Evolutionary conservation across 179 eudicot genomes (phyloP), one percentile per base, ranked within the genome.

Genomic region (Beta macrorhiza): DNA sequence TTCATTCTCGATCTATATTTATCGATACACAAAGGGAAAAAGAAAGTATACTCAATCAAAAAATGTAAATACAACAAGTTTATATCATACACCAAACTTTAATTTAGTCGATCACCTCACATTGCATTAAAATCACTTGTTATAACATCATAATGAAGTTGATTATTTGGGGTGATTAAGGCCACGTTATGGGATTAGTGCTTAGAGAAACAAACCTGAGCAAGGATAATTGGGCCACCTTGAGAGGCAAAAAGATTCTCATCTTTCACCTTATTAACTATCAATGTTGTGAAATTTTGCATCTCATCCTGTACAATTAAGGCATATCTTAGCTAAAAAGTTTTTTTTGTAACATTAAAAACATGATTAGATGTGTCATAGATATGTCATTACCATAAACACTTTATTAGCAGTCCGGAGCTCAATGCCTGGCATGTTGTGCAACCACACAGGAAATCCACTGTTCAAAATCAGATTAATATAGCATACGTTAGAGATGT

Each of bases 1-100:
- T 75, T 92, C 98, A 78, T 93, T 93, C 82, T 93, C 97, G 7
- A 92, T 88, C 94, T 93, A 49, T 3, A 37, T 37, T 37, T 37
- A 37, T 37, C 42, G 42, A 37, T 37, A 37, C 42, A 37, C 42
- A 37, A 37, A 49, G 53, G 53, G 11, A 49, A 5, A 49, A 49
- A 49, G 11, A 49, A 49, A 49, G 11, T 49, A 37, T 61, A 69
- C 13, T 8, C 0, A 17, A 67, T 70, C 3, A 63, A 16, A 61
- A 2, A 15, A 63, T 25, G 32, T 29, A 10, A 72, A 61, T 6
- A 14, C 25, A 65, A 22, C 51, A 47, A 7, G 8, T 47, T 47
- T 47, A 47, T 29, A 29, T 29, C 32, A 29, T 29, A 29, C 32
- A 29, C 32, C 32, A 29, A 29, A 29, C 32, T 29, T 29, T 37